phyloP scores from a whole-genome alignment of 1,139 yeast genomes.

The Nematodospora anomalae region DNA sequence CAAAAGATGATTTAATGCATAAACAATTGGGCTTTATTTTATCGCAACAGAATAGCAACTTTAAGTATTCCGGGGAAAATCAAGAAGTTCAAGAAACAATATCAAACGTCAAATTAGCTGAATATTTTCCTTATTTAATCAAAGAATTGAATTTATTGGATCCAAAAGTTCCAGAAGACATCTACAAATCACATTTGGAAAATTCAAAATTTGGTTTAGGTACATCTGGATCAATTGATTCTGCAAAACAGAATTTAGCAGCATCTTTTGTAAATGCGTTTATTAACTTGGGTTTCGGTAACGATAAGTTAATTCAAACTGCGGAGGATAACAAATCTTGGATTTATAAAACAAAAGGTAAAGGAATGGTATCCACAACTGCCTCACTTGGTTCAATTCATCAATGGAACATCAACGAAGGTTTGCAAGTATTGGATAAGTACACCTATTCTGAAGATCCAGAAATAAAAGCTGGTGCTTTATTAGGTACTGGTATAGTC shows the following conservation, averaged over 20 bases:
- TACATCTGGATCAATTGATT: conserved; percentile 72
- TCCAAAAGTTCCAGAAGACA: conserved; percentile 93
- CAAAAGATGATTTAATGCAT: conserved; percentile 70
- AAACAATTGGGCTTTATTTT: conserved; percentile 90
- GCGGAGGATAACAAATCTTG: conserved; percentile 74
- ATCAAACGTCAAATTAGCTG: conserved; percentile 76
- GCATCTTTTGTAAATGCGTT: conserved; percentile 91
- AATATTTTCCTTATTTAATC: conserved; percentile 75
- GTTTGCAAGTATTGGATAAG: conserved; percentile 86
- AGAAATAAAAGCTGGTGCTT: conserved; percentile 93
- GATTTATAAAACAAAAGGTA: conserved; percentile 90
- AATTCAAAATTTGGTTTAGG: conserved; percentile 57
- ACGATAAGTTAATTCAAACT: conserved; percentile 77
- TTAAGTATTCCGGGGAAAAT: conserved; percentile 60
- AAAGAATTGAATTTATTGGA: conserved; percentile 86
- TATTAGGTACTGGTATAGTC: conserved; percentile 93
- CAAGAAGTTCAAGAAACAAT: conserved; percentile 84
- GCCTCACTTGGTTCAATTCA: conserved; percentile 89
- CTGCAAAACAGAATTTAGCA: conserved; percentile 96
- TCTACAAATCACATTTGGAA: conserved; percentile 88
- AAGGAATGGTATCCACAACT: conserved; percentile 91
- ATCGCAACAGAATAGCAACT: conserved; percentile 83
- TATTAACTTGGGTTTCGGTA: conserved; percentile 86
- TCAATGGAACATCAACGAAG: conserved; percentile 90
- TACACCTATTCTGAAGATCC: conserved; percentile 83